A percentile compares a stretch with the other conserved stretches of the same genome.
These are phyloP conservation scores for Oleoguttula mirabilis DNA, from an alignment of 495 filamentous ascomycete genomes.

Conservation along the genomic window DNA sequence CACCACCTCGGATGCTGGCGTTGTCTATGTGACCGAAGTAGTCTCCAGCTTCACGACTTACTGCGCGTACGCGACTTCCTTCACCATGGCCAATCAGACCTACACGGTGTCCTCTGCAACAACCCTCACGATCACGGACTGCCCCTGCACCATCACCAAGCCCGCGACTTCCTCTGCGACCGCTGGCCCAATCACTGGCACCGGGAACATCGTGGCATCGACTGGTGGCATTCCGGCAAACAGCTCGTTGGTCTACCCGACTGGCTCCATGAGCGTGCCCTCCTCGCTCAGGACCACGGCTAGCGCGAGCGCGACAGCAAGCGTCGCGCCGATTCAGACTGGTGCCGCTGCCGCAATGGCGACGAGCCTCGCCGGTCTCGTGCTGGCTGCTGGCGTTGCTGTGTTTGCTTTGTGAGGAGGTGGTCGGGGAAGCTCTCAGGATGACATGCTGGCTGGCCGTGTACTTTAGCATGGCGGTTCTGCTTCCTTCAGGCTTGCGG, in stretches of 20 bases:
- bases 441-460: no score
- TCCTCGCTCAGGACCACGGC: slow-evolving; percentile 19
- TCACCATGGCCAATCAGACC: slow-evolving; percentile 7
- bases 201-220: slow-evolving; percentile 11
- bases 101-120: slow-evolving; percentile 7
- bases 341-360: slow-evolving; percentile 4
- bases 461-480: no score
- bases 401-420: slow-evolving; percentile 15
- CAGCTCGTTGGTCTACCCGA: slow-evolving; percentile 21
- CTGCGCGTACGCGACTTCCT: slow-evolving; percentile 7
- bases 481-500: no score
- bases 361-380: slow-evolving; percentile 24
- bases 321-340: slow-evolving; percentile 3
- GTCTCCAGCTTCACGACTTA: slow-evolving; percentile 12
- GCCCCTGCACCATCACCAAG: slow-evolving; percentile 10
- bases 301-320: neutral
- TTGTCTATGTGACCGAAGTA: slow-evolving; percentile 18
- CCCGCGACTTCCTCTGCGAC: neutral
- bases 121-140: slow-evolving; percentile 10
- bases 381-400: slow-evolving; percentile 26
- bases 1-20: slow-evolving; percentile 26
- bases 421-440: no score
- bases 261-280: slow-evolving; percentile 24
- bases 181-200: neutral
- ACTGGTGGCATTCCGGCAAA: slow-evolving; percentile 10